Base-by-base conservation (phyloP, 73 alveolate species). In the Paramecium primaurelia region DNA sequence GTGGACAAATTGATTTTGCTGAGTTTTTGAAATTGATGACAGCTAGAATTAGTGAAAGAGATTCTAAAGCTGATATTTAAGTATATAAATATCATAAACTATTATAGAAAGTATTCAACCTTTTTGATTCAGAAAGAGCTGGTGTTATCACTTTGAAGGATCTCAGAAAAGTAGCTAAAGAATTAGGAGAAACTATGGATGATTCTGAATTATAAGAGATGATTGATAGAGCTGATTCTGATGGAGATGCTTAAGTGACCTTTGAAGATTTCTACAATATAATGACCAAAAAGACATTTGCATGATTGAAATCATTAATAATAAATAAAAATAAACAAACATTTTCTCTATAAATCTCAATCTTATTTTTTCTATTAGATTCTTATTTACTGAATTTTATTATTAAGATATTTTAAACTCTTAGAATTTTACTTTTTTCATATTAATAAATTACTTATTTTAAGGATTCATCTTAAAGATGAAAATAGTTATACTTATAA, bases 21-120 rank as follows among this genome's bases (percentile, higher is more conserved):
- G 97, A 97, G 80, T 98, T 98, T 96, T 92, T 98, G 64, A 94
- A 95, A 49, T 95, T 95, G 58, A 93, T 98, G 92, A 95, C 98
- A 45, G 98, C 98, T 28, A 93, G 96, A 88, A 94, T 98, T 84
- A 96, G 97, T 18, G 97, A 98, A 86, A 93, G 77, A 44, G 98
- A 95, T 86, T 91, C 99, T 71, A 95, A 95, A 93, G 97, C 96
- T 69, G 99, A 98, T 42, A 98, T 98, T 54, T 22, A 59, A 71
- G 77, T 80, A 80, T 30, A 68, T 68, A 22, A 54, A 18, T 54
- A 18, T 6, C 32, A 18, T 8, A 54, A 49, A 12, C 4, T 6
- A 49, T 49, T 14, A 14, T 75, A 75, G 93, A 94, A 94, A 90
- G 94, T 96, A 20, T 96, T 94, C 96, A 94, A 93, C 51, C 93